Base-by-base conservation (phyloP, 306 rosid genomes). In the Cyamopsis tetragonoloba region DNA sequence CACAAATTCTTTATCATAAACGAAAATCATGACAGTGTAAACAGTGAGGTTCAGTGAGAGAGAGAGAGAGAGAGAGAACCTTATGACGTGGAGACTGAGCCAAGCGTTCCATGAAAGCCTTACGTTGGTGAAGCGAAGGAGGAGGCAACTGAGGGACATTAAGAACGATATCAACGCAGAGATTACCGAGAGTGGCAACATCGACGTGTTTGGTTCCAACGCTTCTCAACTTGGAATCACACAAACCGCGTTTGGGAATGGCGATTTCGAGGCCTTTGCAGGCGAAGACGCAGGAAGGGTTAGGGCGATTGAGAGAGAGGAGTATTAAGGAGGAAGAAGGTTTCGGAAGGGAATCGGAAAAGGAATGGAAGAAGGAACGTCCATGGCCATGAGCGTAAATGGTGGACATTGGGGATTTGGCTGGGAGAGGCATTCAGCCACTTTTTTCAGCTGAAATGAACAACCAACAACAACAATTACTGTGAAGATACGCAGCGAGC, bases 81-180 rank as follows among this genome's bases (percentile, higher is more conserved):
- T 88, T 86, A 42, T 85, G 83, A 19, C 97, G 99, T 1, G 96
- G 87, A 55, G 97, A 88, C 2, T 84, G 84, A 1, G 95, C 85
- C 57, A 93, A 76, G 20, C 43, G 79, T 62, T 93, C 89, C 99
- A 93, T 90, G 69, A 78, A 86, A 2, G 87, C 89, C 73, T 66
- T 73, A 53, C 97, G 99, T 31, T 79, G 83, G 4, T 69, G 63
- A 5, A 62, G 51, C 0, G 85, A 70, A 6, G 86, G 54, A 39
- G 97, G 97, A 3, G 99, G 99, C 47, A 93, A 66, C 0, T 84
- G 55, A 0, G 97, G 99, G 34, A 93, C 97, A 53, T 75, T 83
- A 32, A 93, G 96, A 32, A 93, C 99, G 57, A 93, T 83, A 41
- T 93, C 99, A 1, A 93, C 86, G 51, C 99, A 93, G 51, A 93